Evolutionary conservation across 306 rosid genomes (phyloP), one percentile per base, ranked within the genome.

Genomic region (Senna tora): DNA sequence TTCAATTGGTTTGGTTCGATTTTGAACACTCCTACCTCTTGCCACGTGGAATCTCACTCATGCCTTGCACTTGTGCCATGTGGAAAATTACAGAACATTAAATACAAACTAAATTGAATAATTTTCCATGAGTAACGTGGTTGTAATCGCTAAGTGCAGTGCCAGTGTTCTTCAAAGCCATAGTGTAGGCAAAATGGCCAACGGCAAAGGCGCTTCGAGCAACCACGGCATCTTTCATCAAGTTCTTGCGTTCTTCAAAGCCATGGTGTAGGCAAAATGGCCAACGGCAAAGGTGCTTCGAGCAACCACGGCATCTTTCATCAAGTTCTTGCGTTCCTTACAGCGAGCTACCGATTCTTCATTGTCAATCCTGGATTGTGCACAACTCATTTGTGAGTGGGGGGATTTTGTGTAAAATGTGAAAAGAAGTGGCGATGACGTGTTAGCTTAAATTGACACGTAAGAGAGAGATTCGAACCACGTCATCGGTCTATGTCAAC

Each of bases 141-240:
- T n/a, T n/a, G n/a, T n/a, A n/a, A n/a, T n/a, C n/a, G n/a, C n/a
- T n/a, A n/a, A n/a, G n/a, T n/a, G n/a, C n/a, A n/a, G n/a, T n/a
- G n/a, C n/a, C n/a, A n/a, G n/a, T n/a, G n/a, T 88, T 86, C 64
- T 92, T 92, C 56, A 92, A 75, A 2, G 90, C 83, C 67, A 86
- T 67, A 20, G 87, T 59, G 60, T 89, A 92, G 51, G 89, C 97
- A 47, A 92, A 89, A 41, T 92, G 96, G 39, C 88, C 94, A 9
- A 96, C 80, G 51, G 97, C 90, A 58, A 92, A 92, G 77, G 92
- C 96, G 49, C 87, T 92, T 1, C 97, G 80, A 39, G 97, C 92
- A 11, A 65, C 80, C 28, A 89, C 96, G 0, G 96, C 97, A 1
- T 86, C 92, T 46, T 83, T 83, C 90, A 92, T 92, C 3, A 89